Evolutionary conservation across 495 filamentous ascomycete genomes (phyloP), one percentile per base, ranked within the genome.

Genomic region (Aspergillus indologenus): DNA sequence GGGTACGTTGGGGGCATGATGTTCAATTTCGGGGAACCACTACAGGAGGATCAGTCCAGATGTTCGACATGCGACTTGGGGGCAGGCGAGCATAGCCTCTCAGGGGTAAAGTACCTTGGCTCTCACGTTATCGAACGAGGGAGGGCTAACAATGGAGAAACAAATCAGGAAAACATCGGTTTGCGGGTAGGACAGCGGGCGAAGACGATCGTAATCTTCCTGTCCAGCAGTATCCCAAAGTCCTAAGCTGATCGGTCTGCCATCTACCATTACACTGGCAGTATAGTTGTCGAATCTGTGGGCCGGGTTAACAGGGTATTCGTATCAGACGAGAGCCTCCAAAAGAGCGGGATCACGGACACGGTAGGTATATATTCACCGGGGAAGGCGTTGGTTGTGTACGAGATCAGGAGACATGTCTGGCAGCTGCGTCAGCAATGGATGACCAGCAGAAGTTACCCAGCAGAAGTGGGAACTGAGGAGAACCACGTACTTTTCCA

Each of bases 311-410:
- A 57, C 48, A 56, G 54, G 9, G 34, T 14, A 26, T 66, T 56
- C 59, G 53, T 24, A 59, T 51, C 17, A 61, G 42, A 57, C 18
- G 52, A 49, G 57, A 49, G 57, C 40, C 34, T 7, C 34, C 45
- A 18, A 42, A 55, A 53, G 54, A 58, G n/a, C 19, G 58, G 46
- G 51, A 49, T 49, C 53, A 86, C 90, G 81, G 79, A 98, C 93
- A 98, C 95, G 59, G 94, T 98, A 64, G 94, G 94, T 70, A 98
- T 97, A 71, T 98, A 98, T 80, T 98, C 94, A 63, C 94, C 94
- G 17, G 94, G 94, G 74, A 98, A 98, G 44, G 94, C 94, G 81
- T 98, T 98, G 51, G 94, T 98, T 43, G 94, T 98, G 74, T 98
- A 98, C 19, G 94, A 98, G 70, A 98, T 98, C 64, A 98, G 87